Base-by-base conservation (phyloP, 441 rosid genomes). In the Iberis amara region DNA sequence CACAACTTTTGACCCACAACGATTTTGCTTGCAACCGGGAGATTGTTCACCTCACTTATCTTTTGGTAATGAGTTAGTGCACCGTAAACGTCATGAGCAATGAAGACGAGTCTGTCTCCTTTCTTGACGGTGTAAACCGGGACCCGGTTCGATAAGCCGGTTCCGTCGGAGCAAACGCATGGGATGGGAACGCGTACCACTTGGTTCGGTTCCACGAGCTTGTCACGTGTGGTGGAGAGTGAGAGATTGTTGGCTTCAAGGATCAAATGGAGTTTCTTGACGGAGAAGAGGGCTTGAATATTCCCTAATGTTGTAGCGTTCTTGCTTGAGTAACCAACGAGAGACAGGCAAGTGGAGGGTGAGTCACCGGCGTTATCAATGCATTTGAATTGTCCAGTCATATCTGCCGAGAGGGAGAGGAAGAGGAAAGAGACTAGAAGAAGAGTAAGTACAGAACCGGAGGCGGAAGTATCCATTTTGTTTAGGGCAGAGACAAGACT, bases 191-290 rank as follows among this genome's bases (percentile, higher is more conserved):
- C 49, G 27, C 62, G 70, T 61, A 85, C 14, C 54, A 68, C 52
- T 57, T 66, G 65, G 21, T 55, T 39, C 0, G 68, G 57, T 47
- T 47, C 18, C 26, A 88, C 53, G 3, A 38, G 47, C 13, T 7
- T 6, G 72, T 32, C 57, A 13, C 66, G 61, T 1, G 23, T 0
- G 36, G 86, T 79, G 33, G 73, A 33, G 63, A 47, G 71, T 3
- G 77, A 66, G 53, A 79, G 70, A 61, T 61, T 56, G 71, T 92
- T 92, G 41, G 85, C 89, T 50, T 75, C 95, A 54, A 92, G 78
- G 67, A 88, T 61, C 26, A 67, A 49, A 13, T 59, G 76, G 58
- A 83, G 65, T 61, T 76, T 68, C 58, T 53, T 68, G 57, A 88
- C 33, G 33, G 71, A 50, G 74, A 88, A 91, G 59, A 80, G 91